Evolutionary conservation across 2,329 filamentous ascomycete species (phyloP), one percentile per base, ranked within the genome.

Genomic region (Pseudocercospora fuligena): DNA sequence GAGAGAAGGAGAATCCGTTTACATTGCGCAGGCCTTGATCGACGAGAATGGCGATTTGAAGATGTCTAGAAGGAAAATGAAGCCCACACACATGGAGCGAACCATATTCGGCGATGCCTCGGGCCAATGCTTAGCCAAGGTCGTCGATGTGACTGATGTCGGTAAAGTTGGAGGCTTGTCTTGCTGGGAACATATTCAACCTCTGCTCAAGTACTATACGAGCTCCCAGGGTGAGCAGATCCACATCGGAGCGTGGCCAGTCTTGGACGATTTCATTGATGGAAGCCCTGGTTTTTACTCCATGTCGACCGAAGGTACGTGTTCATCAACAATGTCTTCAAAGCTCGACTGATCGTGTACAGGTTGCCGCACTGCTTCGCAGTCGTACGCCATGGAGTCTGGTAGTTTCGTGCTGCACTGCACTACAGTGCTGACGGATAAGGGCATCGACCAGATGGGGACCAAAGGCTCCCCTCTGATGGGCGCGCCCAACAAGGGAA

Each of bases 361-460:
- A 76, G 80, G 80, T 4, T 82, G 79, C 64, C 80, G 79, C 31
- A 80, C 72, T 53, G 77, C 87, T 1, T 83, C 85, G 0, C 84
- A 84, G 66, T 81, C 82, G 0, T 88, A 88, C 69, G 86, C 87
- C 0, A 82, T 89, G 8, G 87, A 89, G 72, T 82, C 84, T 1
- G 79, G 80, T 8, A 75, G 83, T 0, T 89, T 84, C 66, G 87
- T 89, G 0, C 80, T 88, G 2, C 85, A 87, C 68, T 77, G 78
- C 57, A 86, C 85, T 0, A 75, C 81, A 0, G 79, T 88, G 2
- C 78, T 86, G 59, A 80, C 78, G 0, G 70, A 82, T 6, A 73
- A 78, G 14, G 86, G 82, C 0, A 79, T 85, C 12, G 72, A 82
- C 2, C 61, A 66, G 1, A 80, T 87, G 74, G 74, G 76, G 7